phyloP scores from a whole-genome alignment of 2,329 filamentous ascomycete species.

The Ophiosphaerella korrae region DNA sequence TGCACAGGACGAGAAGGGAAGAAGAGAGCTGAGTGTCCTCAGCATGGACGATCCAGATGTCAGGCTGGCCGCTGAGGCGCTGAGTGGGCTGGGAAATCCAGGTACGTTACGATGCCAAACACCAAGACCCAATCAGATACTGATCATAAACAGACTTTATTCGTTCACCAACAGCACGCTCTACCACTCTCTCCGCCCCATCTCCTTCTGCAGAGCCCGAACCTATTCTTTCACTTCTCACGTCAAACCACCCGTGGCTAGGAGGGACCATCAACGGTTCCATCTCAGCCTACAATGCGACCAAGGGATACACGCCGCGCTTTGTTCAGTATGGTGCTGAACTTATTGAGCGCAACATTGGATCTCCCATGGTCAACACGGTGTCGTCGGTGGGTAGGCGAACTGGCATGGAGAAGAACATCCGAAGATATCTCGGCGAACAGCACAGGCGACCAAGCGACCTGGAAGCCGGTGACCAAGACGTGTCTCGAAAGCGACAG shows the following conservation, averaged over 20 bases:
- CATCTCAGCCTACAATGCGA: slow-evolving; percentile 81
- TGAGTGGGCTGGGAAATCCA: slow-evolving; percentile 56
- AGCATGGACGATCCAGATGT: slow-evolving; percentile 57
- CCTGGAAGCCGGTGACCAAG: slow-evolving; percentile 52
- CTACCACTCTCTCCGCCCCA: slow-evolving; percentile 40
- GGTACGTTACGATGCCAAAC: slow-evolving; percentile 40
- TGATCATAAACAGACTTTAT: slow-evolving; percentile 48
- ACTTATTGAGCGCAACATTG: slow-evolving; percentile 86
- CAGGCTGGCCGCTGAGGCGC: slow-evolving; percentile 55
- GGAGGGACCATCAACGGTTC: slow-evolving; percentile 85
- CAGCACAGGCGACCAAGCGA: slow-evolving; percentile 57
- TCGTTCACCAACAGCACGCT: slow-evolving; percentile 46
- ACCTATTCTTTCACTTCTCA: slow-evolving; percentile 83
- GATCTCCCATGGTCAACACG: slow-evolving; percentile 80
- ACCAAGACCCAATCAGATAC: slow-evolving; percentile 11
- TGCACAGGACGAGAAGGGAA: slow-evolving; percentile 41
- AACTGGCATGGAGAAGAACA: slow-evolving; percentile 85
- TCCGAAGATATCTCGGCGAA: slow-evolving; percentile 79
- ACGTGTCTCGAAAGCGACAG: slow-evolving; percentile 48
- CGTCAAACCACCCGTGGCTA: slow-evolving; percentile 84
- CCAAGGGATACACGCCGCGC: slow-evolving; percentile 87
- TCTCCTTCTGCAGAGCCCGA: slow-evolving; percentile 63
- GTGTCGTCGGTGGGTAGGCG: slow-evolving; percentile 81
- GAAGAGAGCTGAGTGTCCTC: slow-evolving; percentile 47
- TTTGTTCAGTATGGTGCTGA: slow-evolving; percentile 88